Evolutionary conservation across 2,329 filamentous ascomycete species (phyloP).

Genomic region (Ophiocordyceps unilateralis): DNA sequence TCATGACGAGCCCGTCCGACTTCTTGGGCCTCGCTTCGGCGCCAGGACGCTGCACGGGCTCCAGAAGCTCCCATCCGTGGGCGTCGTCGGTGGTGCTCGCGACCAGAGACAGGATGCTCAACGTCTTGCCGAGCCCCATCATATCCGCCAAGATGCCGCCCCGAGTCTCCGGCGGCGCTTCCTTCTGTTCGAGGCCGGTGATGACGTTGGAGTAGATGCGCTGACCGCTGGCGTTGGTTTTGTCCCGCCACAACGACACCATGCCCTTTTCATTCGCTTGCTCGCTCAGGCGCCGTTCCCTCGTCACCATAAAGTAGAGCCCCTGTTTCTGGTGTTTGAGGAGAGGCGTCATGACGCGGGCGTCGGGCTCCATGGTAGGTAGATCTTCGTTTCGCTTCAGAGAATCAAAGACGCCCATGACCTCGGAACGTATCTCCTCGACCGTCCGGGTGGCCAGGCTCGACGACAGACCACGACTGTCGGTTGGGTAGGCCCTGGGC

Average conservation of each 20-base stretch:
- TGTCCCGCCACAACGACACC: conserved; percentile 62
- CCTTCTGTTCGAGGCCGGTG: conserved; percentile 47
- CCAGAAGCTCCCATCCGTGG: conserved; percentile 36
- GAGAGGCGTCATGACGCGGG: conserved; percentile 46
- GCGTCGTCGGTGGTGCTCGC: conserved; percentile 48
- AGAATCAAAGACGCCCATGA: conserved; percentile 75
- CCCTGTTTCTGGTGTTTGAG: conserved; percentile 83
- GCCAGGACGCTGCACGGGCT: conserved; percentile 31
- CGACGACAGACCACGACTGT: conserved; percentile 10
- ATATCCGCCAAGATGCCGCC: conserved; percentile 69
- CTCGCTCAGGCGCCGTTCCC: conserved; percentile 50
- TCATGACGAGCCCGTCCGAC: conserved; percentile 10
- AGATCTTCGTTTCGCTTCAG: conserved; percentile 61
- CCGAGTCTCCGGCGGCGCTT: conserved; percentile 46
- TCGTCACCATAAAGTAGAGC: conserved; percentile 66
- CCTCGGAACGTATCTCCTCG: conserved; percentile 74
- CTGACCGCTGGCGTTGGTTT: conserved; percentile 29
- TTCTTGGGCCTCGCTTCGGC: conserved; percentile 20
- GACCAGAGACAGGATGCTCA: conserved; percentile 72
- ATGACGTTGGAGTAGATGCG: conserved; percentile 68
- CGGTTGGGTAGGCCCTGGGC: conserved; percentile 15
- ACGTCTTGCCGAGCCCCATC: conserved; percentile 77
- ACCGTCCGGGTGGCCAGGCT: conserved; percentile 40
- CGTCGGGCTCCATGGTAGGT: conserved; percentile 50
- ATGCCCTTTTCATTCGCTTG: conserved; percentile 41